phyloP scores from a whole-genome alignment of 768 basidiomycete species.

The Serendipita sp. region DNA sequence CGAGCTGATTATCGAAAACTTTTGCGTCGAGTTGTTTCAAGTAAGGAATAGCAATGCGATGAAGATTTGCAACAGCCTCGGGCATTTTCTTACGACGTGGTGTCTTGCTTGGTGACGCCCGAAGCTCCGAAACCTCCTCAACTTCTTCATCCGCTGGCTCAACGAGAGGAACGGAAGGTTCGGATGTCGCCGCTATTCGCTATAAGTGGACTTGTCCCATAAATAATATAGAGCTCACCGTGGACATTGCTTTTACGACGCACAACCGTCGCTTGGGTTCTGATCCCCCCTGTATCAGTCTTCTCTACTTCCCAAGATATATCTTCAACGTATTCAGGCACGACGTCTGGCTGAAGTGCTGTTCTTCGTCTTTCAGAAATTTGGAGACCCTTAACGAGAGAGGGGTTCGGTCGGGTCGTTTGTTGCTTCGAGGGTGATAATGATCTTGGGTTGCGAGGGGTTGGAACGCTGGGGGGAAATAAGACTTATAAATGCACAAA shows the following conservation, averaged over 20 bases:
- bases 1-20: neutral
- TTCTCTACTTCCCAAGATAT: neutral
- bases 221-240: neutral
- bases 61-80: neutral
- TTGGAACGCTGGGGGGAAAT: neutral
- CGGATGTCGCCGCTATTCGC: no score
- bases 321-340: neutral
- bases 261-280: neutral
- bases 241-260: neutral
- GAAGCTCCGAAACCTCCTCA: neutral
- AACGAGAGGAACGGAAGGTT: no score
- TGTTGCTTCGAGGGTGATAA: neutral
- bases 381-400: no score
- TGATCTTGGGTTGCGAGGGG: neutral
- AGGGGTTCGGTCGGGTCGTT: neutral
- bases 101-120: neutral
- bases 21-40: neutral
- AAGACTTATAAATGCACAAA: neutral
- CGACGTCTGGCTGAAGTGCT: neutral
- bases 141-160: neutral
- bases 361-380: neutral
- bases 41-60: neutral
- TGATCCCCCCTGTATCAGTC: neutral
- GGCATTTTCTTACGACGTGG: constrained; percentile 3
- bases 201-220: no score